Conservation (phyloP, 768 basidiomycete species). For the Boletus rubropictus region DNA sequence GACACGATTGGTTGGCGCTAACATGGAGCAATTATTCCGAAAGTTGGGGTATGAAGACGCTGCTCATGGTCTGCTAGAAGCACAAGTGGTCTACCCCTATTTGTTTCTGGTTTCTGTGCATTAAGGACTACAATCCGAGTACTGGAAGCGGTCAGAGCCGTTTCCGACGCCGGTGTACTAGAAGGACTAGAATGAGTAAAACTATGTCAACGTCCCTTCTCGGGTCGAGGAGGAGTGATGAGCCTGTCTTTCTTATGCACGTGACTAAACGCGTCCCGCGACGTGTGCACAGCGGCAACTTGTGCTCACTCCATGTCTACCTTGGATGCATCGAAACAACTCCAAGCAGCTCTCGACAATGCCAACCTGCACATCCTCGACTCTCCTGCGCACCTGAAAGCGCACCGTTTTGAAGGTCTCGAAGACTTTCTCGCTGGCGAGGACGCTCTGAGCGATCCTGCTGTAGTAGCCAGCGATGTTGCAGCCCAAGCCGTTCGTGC, state of each 20-base stretch:
- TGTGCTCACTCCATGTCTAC: conserved; percentile 13
- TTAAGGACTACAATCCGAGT: too few species aligned
- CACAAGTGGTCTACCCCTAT: background rate
- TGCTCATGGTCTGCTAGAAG: background rate
- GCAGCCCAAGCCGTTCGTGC: conserved; percentile 53
- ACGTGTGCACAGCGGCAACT: background rate
- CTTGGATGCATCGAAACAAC: conserved; percentile 18
- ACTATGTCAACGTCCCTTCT: too few species aligned
- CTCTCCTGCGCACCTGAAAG: conserved; percentile 19
- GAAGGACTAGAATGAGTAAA: too few species aligned
- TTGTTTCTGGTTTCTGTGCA: background rate
- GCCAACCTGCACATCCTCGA: conserved; percentile 21
- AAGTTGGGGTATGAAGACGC: background rate
- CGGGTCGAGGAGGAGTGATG: too few species aligned
- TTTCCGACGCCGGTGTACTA: too few species aligned
- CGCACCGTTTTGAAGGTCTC: conserved; percentile 26
- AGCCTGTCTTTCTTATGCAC: conserved; percentile 1
- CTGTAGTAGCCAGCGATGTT: conserved; percentile 52
- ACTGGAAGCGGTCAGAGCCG: background rate
- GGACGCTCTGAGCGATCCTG: conserved; percentile 43
- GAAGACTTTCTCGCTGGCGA: conserved; percentile 25
- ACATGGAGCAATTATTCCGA: too few species aligned
- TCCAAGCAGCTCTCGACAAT: conserved; percentile 26
- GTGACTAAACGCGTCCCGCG: conserved; percentile 4
- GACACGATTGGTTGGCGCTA: too few species aligned